Base-by-base conservation (phyloP, 371 early-diverging fungal genomes). In the Mucor circinelloides region DNA sequence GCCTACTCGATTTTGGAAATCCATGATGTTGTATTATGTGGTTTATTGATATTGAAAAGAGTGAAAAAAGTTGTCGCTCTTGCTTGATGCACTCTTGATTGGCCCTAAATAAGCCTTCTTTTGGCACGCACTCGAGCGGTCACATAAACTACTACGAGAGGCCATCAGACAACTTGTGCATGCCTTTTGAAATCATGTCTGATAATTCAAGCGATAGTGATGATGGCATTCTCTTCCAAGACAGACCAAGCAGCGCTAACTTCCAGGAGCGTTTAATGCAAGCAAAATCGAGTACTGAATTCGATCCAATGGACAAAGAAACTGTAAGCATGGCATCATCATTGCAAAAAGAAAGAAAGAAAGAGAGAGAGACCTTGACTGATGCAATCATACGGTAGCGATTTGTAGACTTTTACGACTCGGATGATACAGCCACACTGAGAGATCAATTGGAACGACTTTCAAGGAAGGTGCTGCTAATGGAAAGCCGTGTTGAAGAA, bases 1-100 rank as follows among this genome's bases (percentile, higher is more conserved):
- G 60, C 99, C 99, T 4, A 90, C 97, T 70, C 97, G 90, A 78
- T 88, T 92, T 75, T 89, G 91, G 68, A 87, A 89, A 81, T 91
- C 91, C 92, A 90, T 90, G 7, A 27, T 46, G 13, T 23, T 27
- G 27, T 27, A 15, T 52, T 13, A 4, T 48, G 5, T 48, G n/a
- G 9, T 17, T 52, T 52, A 13, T 8, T 52, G 40, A 50, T 7
- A 40, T 40, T 40, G 17, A 44, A 44, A 48, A 48, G 23, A 48
- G 48, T 48, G 48, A 48, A 21, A 48, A 21, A 48, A 48, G 2
- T 3, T 17, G 10, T 10, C 36, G 34, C 34, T 34, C 34, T 4
- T 34, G 3, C n/a, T 19, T 46, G 46, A 21, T 46, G 46, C 46
- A 46, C 23, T 52, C 8, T 15, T 52, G 52, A 52, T 52, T 52